These are phyloP conservation scores for Schizothecium vesticola DNA, from an alignment of 495 filamentous ascomycete genomes.

Conservation along the genomic window DNA sequence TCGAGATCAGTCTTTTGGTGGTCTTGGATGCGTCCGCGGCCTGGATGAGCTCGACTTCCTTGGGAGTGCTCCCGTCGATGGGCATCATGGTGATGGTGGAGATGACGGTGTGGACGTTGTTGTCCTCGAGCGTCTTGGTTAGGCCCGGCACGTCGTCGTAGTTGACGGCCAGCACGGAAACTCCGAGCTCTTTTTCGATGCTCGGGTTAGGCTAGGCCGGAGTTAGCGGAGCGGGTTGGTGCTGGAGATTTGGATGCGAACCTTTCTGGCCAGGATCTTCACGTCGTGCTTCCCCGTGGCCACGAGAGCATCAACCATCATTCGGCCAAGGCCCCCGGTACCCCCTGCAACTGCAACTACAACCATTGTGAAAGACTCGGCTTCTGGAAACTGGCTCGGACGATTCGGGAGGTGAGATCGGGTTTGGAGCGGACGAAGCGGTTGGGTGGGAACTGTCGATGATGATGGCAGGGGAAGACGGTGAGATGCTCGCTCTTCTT, in stretches of 20 bases:
- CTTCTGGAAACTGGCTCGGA: background rate
- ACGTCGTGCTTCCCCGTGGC: constrained; percentile 37
- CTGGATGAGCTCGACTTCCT: constrained; percentile 40
- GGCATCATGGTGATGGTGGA: constrained; percentile 38
- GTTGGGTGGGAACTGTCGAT: no score
- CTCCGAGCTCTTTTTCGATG: constrained; percentile 21
- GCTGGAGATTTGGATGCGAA: constrained; percentile 11
- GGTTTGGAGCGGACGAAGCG: no score
- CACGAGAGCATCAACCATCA: constrained; percentile 44
- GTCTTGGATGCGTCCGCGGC: constrained; percentile 42
- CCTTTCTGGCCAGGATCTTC: constrained; percentile 40
- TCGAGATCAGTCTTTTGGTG: constrained; percentile 46
- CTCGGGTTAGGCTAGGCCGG: constrained; percentile 9
- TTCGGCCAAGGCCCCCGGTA: constrained; percentile 46
- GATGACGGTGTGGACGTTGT: constrained; percentile 49
- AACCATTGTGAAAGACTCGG: constrained; percentile 26
- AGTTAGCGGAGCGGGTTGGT: background rate
- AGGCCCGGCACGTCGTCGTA: constrained; percentile 40
- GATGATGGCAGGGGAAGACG: no score
- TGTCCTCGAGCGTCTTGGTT: constrained; percentile 36
- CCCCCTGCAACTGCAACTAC: constrained; percentile 52
- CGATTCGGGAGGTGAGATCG: background rate
- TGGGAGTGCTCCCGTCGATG: constrained; percentile 8
- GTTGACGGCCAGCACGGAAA: constrained; percentile 31
- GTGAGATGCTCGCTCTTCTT: background rate